These are phyloP conservation scores for Hibiscus trionum DNA, from an alignment of 345 rosid genomes.

Conservation along the genomic window DNA sequence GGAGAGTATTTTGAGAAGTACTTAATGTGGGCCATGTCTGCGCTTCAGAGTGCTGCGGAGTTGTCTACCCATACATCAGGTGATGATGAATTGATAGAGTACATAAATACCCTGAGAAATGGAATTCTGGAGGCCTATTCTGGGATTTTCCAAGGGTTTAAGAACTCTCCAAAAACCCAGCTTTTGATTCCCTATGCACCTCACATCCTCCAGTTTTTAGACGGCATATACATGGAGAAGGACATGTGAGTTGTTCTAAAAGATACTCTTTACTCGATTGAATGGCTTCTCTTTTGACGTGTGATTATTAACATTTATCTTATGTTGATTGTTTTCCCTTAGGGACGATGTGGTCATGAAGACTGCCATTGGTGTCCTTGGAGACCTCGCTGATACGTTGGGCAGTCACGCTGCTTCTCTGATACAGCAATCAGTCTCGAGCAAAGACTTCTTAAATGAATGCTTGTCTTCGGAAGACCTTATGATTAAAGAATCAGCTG, in stretches of 20 bases:
- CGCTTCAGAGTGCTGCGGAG: slow-evolving; percentile 71
- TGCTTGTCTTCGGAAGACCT: slow-evolving; percentile 65
- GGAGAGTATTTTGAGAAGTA: slow-evolving; percentile 71
- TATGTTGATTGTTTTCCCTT: not conserved
- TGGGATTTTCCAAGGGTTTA: slow-evolving; percentile 73
- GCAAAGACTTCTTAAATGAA: slow-evolving; percentile 64
- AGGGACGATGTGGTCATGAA: slow-evolving; percentile 80
- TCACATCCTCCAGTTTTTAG: slow-evolving; percentile 65
- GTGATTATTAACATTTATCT: not conserved
- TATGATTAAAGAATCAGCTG: slow-evolving; percentile 58
- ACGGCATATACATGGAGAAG: slow-evolving; percentile 69
- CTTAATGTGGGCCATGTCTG: slow-evolving; percentile 63
- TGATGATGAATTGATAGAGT: slow-evolving; percentile 70
- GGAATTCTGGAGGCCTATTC: slow-evolving; percentile 80
- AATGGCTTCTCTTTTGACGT: not conserved
- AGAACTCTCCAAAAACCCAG: slow-evolving; percentile 63
- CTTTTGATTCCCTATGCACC: slow-evolving; percentile 63
- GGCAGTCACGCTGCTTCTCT: slow-evolving; percentile 65
- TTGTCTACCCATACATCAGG: slow-evolving; percentile 50
- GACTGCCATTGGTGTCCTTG: slow-evolving; percentile 72
- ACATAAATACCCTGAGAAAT: slow-evolving; percentile 60
- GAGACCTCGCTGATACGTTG: slow-evolving; percentile 73
- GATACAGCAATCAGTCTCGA: slow-evolving; percentile 62
- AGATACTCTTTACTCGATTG: not conserved
- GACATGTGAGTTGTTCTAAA: slow-evolving; percentile 47